Evolutionary conservation across 176 grass and related monocot species (phyloP).

Genomic region (Zoysia japonica): DNA sequence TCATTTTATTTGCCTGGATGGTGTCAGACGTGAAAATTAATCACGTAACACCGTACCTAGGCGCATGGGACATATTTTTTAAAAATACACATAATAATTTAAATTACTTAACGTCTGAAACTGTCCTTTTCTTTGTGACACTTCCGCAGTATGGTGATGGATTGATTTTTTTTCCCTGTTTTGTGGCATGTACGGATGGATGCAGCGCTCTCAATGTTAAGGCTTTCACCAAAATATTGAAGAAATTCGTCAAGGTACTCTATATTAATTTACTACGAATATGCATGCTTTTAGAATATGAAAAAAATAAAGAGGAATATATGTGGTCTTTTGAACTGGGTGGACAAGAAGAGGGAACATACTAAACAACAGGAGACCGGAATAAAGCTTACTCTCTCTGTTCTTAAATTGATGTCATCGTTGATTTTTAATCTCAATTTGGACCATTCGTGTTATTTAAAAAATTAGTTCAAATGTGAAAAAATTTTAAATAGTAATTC

Average conservation of each 20-base stretch:
- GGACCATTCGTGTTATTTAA: too few relatives aligned
- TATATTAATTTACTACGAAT: conserved; percentile 15
- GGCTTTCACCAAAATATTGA: conserved; percentile 91
- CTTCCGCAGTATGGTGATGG: conserved; percentile 8
- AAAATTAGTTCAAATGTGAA: too few relatives aligned
- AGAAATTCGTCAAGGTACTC: conserved; percentile 92
- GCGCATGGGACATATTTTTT: neutral
- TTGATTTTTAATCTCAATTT: too few relatives aligned
- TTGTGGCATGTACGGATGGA: conserved; percentile 34
- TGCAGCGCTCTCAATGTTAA: conserved; percentile 83
- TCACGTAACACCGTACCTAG: neutral
- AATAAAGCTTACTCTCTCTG: conserved; percentile 12
- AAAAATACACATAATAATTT: neutral
- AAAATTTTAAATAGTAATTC: too few relatives aligned
- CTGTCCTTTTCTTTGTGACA: neutral
- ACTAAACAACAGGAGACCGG: neutral
- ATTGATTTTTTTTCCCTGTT: neutral
- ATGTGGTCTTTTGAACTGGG: conserved; percentile 23
- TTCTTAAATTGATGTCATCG: too few relatives aligned
- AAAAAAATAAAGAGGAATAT: neutral
- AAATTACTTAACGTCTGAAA: neutral
- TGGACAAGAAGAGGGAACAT: conserved; percentile 11
- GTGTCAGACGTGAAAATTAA: neutral
- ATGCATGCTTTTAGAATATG: neutral
- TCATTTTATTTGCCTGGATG: neutral